phyloP scores from a whole-genome alignment of 148 eudicot genomes.

The Vaccinium myrtillus region DNA sequence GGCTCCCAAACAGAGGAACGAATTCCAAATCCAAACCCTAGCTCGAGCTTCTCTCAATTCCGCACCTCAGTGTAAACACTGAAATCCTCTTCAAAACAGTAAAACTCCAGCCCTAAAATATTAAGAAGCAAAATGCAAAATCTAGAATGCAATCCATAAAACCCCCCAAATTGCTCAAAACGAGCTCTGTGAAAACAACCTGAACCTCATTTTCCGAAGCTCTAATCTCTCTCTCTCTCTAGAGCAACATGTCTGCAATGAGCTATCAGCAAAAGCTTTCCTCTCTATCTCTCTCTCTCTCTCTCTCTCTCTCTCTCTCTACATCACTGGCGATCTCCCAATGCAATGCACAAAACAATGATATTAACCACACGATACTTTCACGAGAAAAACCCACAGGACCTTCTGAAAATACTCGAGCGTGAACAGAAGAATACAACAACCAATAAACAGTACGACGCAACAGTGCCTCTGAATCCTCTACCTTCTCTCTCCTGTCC shows the following conservation, averaged over 20 bases:
- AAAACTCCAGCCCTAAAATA: not conserved
- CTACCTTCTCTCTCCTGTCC: not conserved
- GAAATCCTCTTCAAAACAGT: slow-evolving; percentile 8
- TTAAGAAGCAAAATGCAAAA: not conserved
- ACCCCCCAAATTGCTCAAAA: not conserved
- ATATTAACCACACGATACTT: not conserved
- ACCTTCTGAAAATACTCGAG: not conserved
- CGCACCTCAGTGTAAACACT: not conserved
- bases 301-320: not conserved
- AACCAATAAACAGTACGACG: not conserved
- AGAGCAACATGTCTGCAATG: not conserved
- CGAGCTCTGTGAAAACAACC: not conserved
- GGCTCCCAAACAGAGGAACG: slow-evolving; percentile 3
- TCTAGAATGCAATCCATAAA: not conserved
- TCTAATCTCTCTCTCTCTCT: not conserved
- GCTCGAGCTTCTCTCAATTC: not conserved
- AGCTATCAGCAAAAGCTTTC: not conserved
- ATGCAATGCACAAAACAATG: not conserved
- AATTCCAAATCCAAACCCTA: slow-evolving; percentile 20
- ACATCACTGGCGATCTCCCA: not conserved
- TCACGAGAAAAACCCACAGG: not conserved
- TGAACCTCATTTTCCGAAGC: not conserved
- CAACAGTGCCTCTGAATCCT: not conserved
- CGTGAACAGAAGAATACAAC: not conserved
- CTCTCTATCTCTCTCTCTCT: not conserved